Evolutionary conservation across 176 grass and related monocot genomes (phyloP), one percentile per base, ranked within the genome.

Genomic region (Saccharum spontaneum): DNA sequence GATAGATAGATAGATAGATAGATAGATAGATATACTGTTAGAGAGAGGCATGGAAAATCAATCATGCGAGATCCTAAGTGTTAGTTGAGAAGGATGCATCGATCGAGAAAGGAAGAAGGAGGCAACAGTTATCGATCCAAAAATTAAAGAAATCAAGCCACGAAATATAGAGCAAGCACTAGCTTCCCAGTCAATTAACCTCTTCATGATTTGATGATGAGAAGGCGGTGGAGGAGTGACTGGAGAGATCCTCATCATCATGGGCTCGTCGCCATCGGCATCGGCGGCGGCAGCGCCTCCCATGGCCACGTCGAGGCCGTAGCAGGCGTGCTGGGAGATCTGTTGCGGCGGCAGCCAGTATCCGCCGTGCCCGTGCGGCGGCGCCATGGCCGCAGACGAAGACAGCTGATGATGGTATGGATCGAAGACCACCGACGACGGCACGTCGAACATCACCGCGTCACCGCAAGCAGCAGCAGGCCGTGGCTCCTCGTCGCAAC

Each of bases 141-240:
- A 41, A 41, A 46, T 12, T 46, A 49, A 50, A 50, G 4, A 50
- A 50, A 16, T 6, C 12, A 50, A 50, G 48, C 15, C 48, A 50
- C 48, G 4, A 50, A 50, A 50, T 5, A 50, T 50, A 50, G 48
- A 50, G 48, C 46, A 5, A 1, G 48, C 48, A 41, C 40, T 41
- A 41, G 4, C 13, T 48, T 50, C 1, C 40, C 4, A 50, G 46
- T 49, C 3, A 49, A 28, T 40, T 69, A 52, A 90, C 89, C 89
- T 90, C 1, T 73, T 90, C 5, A 87, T 83, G 84, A 87, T 87
- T 48, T 87, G 84, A 87, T 83, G 88, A 60, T 60, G 55, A 23
- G 20, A 60, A 86, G 59, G 80, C 38, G 77, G 38, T 40, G 76
- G 18, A 2, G 60, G 48, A 31, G 69, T 61, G 37, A 59, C 36